Evolutionary conservation across 179 eudicot species (phyloP).

Genomic region (Pouteria campechiana): DNA sequence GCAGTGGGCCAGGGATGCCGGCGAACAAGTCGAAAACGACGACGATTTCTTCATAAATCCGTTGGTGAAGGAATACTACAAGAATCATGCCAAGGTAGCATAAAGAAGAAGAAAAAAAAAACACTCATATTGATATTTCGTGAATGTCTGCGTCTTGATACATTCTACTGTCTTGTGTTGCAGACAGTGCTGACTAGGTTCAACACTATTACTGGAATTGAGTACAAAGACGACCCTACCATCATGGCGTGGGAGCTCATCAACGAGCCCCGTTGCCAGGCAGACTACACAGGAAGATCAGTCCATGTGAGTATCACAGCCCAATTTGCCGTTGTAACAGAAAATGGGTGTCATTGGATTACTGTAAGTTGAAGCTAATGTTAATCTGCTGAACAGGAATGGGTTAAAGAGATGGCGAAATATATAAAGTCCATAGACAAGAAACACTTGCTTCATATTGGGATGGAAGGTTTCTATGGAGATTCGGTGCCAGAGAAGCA

Average conservation of each 20-base stretch:
- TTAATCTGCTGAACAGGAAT: too few relatives aligned
- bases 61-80: slow-evolving; percentile 8
- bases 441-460: slow-evolving; percentile 18
- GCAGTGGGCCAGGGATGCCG: slow-evolving; percentile 9
- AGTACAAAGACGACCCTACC: slow-evolving; percentile 17
- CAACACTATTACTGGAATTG: slow-evolving; percentile 9
- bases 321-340: too few relatives aligned
- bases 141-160: not conserved
- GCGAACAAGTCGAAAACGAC: not conserved
- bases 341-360: too few relatives aligned
- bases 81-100: slow-evolving; percentile 11
- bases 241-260: slow-evolving; percentile 27
- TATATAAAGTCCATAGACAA: slow-evolving; percentile 17
- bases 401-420: slow-evolving; percentile 24
- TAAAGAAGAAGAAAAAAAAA: not conserved
- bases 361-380: too few relatives aligned
- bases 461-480: slow-evolving; percentile 32
- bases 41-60: slow-evolving; percentile 13
- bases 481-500: slow-evolving; percentile 5
- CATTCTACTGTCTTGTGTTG: not conserved
- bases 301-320: slow-evolving; percentile 3
- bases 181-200: slow-evolving; percentile 15
- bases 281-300: slow-evolving; percentile 14
- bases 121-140: not conserved
- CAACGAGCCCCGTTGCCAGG: slow-evolving; percentile 19